Percentiles rank a stretch among this genome's conserved stretches.
These are phyloP conservation scores for Aspergillus conjunctus DNA, from an alignment of 495 filamentous ascomycete species.

Conservation along the genomic window DNA sequence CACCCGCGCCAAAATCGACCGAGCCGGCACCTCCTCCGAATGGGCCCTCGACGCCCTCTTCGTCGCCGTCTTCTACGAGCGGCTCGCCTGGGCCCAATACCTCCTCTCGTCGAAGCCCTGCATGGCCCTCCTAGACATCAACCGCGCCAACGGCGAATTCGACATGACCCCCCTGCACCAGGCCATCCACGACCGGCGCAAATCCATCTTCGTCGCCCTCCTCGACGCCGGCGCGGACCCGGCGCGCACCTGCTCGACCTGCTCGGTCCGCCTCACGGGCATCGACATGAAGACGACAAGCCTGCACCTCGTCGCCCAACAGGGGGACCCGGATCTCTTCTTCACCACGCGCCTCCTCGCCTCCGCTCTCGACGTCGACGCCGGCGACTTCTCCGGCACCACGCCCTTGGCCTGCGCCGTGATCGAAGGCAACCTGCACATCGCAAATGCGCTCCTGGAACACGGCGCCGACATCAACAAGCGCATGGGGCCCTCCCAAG, in stretches of 20 bases:
- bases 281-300: background rate
- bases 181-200: background rate
- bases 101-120: background rate
- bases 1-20: background rate
- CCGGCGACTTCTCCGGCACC: background rate
- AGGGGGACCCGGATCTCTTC: background rate
- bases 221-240: background rate
- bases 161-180: background rate
- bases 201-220: background rate
- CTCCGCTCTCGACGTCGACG: background rate
- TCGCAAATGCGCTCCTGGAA: background rate
- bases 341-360: background rate
- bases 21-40: background rate
- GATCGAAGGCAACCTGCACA: background rate
- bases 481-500: background rate
- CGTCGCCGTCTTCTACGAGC: background rate
- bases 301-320: background rate
- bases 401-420: background rate
- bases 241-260: background rate
- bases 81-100: background rate
- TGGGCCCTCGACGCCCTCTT: background rate
- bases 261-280: background rate
- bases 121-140: background rate
- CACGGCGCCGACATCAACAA: background rate
- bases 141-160: background rate